Conservation (phyloP, 2,329 filamentous ascomycete genomes). For the Microcyclosporella mali region DNA sequence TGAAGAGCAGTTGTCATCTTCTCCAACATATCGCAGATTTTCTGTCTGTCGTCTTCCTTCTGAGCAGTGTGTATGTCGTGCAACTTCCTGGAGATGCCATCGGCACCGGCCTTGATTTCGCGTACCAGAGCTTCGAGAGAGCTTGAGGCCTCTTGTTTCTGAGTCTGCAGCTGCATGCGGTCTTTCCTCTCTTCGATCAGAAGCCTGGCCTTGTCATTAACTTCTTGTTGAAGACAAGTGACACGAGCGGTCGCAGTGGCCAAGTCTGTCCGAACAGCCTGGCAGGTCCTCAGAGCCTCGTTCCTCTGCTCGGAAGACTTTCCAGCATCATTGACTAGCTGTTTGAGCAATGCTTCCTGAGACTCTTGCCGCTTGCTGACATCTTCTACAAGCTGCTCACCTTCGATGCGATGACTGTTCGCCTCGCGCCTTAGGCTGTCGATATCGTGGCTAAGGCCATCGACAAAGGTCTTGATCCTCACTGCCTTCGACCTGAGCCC, state of each 20-base stretch:
- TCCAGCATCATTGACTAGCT: constrained; percentile 9
- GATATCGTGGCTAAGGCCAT: constrained; percentile 21
- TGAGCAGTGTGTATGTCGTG: constrained; percentile 15
- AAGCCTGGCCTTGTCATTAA: constrained; percentile 16
- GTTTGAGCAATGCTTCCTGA: constrained; percentile 11
- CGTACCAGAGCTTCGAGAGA: constrained; percentile 8
- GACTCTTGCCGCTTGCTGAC: constrained; percentile 5
- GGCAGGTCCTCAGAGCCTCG: constrained; percentile 15
- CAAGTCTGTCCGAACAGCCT: constrained; percentile 16
- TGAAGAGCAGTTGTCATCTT: constrained; percentile 17
- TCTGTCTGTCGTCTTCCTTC: constrained; percentile 5
- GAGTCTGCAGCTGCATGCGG: constrained; percentile 19
- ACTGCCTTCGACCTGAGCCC: constrained; percentile 11
- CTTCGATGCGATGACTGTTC: constrained; percentile 2
- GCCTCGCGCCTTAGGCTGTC: constrained; percentile 14
- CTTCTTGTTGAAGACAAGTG: constrained; percentile 18
- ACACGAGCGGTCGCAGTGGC: constrained; percentile 5
- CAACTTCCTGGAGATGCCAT: constrained; percentile 21
- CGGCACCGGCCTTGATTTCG: constrained; percentile 11
- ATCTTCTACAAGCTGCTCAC: constrained; percentile 11
- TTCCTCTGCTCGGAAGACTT: constrained; percentile 12
- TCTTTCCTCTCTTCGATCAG: constrained; percentile 22
- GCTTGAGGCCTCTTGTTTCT: constrained; percentile 7
- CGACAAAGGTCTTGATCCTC: constrained; percentile 20
- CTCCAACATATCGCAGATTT: constrained; percentile 11